phyloP scores from a whole-genome alignment of 768 basidiomycete genomes.

The Mycena vitilis region DNA sequence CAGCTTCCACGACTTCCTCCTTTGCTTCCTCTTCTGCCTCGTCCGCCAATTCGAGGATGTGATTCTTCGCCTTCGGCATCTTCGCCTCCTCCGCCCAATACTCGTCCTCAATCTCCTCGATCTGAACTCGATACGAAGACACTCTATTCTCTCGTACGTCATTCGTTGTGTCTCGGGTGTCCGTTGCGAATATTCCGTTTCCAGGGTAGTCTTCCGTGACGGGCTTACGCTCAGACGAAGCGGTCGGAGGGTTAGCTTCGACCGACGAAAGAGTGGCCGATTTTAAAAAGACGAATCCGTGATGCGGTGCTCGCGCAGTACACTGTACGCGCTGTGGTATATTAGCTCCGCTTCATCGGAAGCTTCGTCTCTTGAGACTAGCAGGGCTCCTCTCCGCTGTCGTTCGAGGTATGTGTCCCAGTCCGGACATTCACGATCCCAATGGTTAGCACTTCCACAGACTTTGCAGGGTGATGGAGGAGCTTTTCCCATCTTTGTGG shows the following conservation, averaged over 20 bases:
- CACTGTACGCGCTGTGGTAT: background rate
- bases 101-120: conserved; percentile 1
- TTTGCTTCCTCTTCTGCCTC: background rate
- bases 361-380: background rate
- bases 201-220: too few relatives aligned
- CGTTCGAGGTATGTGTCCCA: background rate
- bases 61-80: background rate
- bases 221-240: too few relatives aligned
- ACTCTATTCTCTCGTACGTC: too few relatives aligned
- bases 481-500: background rate
- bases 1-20: too few relatives aligned
- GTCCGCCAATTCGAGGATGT: background rate
- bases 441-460: background rate
- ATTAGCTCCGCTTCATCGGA: background rate
- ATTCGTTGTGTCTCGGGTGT: background rate
- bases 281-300: background rate
- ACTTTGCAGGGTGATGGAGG: background rate
- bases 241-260: background rate
- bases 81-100: background rate
- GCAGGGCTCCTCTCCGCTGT: background rate
- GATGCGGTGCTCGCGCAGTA: background rate
- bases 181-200: background rate
- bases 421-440: background rate
- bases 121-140: background rate
- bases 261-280: background rate